Conservation (phyloP, 495 filamentous ascomycete species). For the Neurospora sp. region DNA sequence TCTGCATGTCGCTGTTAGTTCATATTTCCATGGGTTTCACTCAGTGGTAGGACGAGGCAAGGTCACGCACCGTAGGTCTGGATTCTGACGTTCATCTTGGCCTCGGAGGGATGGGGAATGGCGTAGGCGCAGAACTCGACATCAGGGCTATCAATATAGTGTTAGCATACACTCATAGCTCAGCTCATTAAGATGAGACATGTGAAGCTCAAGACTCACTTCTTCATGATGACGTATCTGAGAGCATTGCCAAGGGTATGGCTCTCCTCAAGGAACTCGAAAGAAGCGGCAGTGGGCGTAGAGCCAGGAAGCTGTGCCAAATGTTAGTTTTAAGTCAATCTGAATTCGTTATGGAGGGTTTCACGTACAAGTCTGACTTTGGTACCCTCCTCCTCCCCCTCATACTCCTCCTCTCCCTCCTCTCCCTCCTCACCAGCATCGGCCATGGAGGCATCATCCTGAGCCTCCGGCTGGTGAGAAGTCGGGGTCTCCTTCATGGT, state of each 20-base stretch:
- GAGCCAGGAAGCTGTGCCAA: slow-evolving; percentile 54
- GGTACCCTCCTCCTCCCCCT: slow-evolving; percentile 16
- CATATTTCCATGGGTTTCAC: neutral
- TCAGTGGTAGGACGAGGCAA: neutral
- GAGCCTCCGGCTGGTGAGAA: slow-evolving; percentile 27
- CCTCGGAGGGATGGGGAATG: slow-evolving; percentile 91
- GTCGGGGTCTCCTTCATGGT: slow-evolving; percentile 46
- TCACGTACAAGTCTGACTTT: slow-evolving; percentile 26
- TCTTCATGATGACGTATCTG: slow-evolving; percentile 95
- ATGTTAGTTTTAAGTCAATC: neutral
- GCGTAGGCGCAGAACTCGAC: slow-evolving; percentile 98
- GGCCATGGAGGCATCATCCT: slow-evolving; percentile 31
- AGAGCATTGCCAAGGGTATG: slow-evolving; percentile 94
- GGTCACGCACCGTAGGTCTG: slow-evolving; percentile 76
- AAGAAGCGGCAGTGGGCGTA: slow-evolving; percentile 56
- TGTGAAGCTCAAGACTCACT: slow-evolving; percentile 41
- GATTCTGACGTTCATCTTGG: slow-evolving; percentile 93
- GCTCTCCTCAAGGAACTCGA: slow-evolving; percentile 84
- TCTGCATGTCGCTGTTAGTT: slow-evolving; percentile 36
- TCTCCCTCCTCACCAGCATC: slow-evolving; percentile 29
- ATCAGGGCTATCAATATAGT: slow-evolving; percentile 51
- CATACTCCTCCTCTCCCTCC: slow-evolving; percentile 19
- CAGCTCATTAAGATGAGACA: neutral
- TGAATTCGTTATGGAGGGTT: neutral
- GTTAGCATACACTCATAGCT: neutral